Base-by-base conservation (phyloP, 129 eudicot genomes). In the Smallanthus sonchifolius region DNA sequence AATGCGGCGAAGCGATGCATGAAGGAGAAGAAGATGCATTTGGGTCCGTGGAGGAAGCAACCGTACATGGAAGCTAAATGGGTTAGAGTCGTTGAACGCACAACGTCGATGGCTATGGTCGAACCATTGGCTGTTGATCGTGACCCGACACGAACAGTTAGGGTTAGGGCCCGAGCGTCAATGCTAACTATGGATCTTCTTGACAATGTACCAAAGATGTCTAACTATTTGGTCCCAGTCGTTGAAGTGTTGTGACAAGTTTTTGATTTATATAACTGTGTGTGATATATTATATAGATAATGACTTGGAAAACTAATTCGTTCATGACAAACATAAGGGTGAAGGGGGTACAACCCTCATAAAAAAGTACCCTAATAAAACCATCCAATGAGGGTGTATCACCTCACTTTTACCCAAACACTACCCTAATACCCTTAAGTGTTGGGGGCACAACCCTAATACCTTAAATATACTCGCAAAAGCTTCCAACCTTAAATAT, bases 11-110 rank as follows among this genome's bases (percentile, higher is more conserved):
- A 92, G 74, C 73, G 82, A 74, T 92, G 98, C 80, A 89, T 89
- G 95, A 89, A 84, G 84, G 96, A 89, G 62, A 89, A 84, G 79
- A 92, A 89, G 49, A 89, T 92, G 96, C 98, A 92, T 84, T 44
- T 92, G 86, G 96, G 84, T 0, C 98, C 98, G 2, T 92, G 98
- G 98, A 82, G 98, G 72, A 92, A 89, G 66, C 88, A 78, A 14
- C 79, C 85, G 1, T 92, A 92, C 84, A 84, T 92, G 81, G 90
- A 92, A 70, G 96, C 98, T 5, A 92, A 92, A 82, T 92, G 98
- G 98, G 80, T 92, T 45, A 79, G 82, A 56, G 81, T 87, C 13
- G 74, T 79, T 4, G 88, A 86, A 73, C 83, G 94, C 20, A 17
- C 76, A 3, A 79, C 78, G 0, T 57, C 60, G 6, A 55, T 56